A percentile compares a stretch with the other conserved stretches of the same genome.
Conservation (phyloP, 192 early-diverging fungal species). For the Geranomyces michiganensis region DNA sequence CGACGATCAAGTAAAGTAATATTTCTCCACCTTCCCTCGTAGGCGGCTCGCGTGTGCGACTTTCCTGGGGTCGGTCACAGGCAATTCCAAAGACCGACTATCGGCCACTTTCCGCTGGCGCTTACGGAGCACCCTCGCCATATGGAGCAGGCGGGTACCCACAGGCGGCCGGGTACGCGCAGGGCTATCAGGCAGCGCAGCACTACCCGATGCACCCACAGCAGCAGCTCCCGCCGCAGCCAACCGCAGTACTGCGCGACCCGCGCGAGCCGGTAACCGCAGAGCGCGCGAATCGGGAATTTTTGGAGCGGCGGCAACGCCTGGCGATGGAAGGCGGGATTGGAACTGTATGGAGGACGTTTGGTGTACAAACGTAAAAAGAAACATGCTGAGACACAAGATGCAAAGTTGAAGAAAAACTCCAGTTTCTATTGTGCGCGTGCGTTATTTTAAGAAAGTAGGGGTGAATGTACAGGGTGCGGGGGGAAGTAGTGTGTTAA, state of each 20-base stretch:
- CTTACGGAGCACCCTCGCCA: conserved; percentile 10
- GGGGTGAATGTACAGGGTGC: too few relatives aligned
- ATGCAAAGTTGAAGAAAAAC: too few relatives aligned
- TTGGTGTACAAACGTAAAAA: too few relatives aligned
- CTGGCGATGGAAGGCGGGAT: too few relatives aligned
- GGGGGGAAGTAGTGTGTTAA: too few relatives aligned
- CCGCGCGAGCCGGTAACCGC: conserved; percentile 36
- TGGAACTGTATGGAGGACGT: too few relatives aligned
- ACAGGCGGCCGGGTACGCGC: conserved; percentile 9
- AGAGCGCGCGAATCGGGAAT: conserved; percentile 40
- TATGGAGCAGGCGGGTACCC: conserved; percentile 7
- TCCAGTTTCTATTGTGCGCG: too few relatives aligned
- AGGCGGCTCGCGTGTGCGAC: conserved; percentile 65
- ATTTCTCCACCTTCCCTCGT: neutral
- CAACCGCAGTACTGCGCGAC: conserved; percentile 23
- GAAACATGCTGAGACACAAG: too few relatives aligned
- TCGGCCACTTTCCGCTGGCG: neutral
- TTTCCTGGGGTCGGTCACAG: conserved; percentile 74
- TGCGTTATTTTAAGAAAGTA: too few relatives aligned
- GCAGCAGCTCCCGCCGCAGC: neutral
- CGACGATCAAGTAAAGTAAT: too few relatives aligned
- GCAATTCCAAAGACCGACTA: conserved; percentile 9
- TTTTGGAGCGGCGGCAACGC: neutral
- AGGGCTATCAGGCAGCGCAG: conserved; percentile 5
- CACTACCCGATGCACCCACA: neutral